Evolutionary conservation across 2,329 filamentous ascomycete genomes (phyloP).

Genomic region (Penicillium sp.): DNA sequence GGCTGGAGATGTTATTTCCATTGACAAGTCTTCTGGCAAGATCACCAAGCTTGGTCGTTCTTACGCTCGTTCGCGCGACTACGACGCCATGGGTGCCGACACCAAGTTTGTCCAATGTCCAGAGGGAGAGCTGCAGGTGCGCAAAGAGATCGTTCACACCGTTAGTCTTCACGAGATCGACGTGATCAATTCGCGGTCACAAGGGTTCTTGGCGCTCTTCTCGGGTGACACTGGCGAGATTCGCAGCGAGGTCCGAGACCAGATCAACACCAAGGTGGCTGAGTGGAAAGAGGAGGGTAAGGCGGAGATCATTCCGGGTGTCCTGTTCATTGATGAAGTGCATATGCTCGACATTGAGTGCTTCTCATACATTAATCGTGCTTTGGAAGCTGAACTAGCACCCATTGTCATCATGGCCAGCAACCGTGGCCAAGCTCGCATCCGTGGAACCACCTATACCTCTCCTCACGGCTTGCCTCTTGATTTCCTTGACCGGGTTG

Average conservation of each 20-base stretch:
- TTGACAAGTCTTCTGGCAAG: constrained; percentile 97
- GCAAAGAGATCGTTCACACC: constrained; percentile 95
- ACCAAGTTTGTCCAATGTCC: constrained; percentile 98
- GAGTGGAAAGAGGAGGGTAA: constrained; percentile 99
- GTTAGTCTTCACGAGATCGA: constrained; percentile 98
- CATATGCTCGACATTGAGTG: constrained; percentile 99
- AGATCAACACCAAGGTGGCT: constrained; percentile 98
- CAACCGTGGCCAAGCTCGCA: constrained; percentile 88
- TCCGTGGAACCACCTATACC: constrained; percentile 89
- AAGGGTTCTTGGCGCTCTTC: constrained; percentile 95
- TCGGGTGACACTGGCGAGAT: constrained; percentile 98
- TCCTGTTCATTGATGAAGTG: constrained; percentile 97
- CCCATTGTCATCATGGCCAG: constrained; percentile 99
- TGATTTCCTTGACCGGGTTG: constrained; percentile 92
- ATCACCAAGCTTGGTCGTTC: constrained; percentile 96
- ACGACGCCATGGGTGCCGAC: constrained; percentile 98
- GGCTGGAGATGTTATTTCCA: constrained; percentile 96
- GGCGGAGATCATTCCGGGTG: constrained; percentile 94
- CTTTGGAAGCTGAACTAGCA: constrained; percentile 88
- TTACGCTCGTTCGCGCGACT: constrained; percentile 92
- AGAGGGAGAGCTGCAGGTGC: constrained; percentile 94
- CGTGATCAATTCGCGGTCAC: constrained; percentile 98
- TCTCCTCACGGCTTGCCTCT: constrained; percentile 92
- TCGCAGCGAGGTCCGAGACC: constrained; percentile 91
- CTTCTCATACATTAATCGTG: constrained; percentile 97